These are phyloP conservation scores for Colletotrichum eremochloae DNA, from an alignment of 2,329 filamentous ascomycete genomes.

Conservation along the genomic window DNA sequence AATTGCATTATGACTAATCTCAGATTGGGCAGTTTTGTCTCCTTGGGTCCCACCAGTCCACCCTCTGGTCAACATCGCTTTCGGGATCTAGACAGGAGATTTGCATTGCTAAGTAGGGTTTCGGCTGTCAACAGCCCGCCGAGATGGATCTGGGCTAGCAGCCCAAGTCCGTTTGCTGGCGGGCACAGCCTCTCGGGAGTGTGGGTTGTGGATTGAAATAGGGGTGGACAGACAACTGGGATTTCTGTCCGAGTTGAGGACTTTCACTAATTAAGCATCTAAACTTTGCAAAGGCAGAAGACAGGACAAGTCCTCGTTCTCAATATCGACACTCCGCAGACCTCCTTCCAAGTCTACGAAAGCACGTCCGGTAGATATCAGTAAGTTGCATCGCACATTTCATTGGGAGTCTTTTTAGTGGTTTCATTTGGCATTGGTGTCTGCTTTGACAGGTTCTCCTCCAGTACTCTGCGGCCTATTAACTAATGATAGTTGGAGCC, in stretches of 20 bases:
- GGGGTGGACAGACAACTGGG: neutral
- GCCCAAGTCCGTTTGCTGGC: neutral
- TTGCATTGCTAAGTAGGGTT: slow-evolving; percentile 13
- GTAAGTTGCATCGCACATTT: neutral
- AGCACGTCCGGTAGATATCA: too few species aligned
- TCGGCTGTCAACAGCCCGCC: slow-evolving; percentile 17
- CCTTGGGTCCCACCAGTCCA: neutral
- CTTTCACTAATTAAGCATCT: neutral
- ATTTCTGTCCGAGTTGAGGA: neutral
- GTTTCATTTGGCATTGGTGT: neutral
- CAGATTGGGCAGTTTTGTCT: neutral
- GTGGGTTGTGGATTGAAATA: neutral
- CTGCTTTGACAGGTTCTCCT: neutral
- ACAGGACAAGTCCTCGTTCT: slow-evolving; percentile 1
- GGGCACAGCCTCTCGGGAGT: neutral
- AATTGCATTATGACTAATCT: slow-evolving; percentile 31
- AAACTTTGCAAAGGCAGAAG: neutral
- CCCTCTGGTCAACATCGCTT: neutral
- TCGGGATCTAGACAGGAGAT: slow-evolving; percentile 18
- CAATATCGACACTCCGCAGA: slow-evolving; percentile 16
- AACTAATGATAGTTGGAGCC: slow-evolving; percentile 1
- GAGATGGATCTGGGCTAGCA: neutral
- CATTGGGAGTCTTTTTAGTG: neutral
- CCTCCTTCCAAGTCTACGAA: too few species aligned
- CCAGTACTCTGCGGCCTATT: neutral